phyloP scores from a whole-genome alignment of 106 monocot species.

The Dendrobium catenatum region DNA sequence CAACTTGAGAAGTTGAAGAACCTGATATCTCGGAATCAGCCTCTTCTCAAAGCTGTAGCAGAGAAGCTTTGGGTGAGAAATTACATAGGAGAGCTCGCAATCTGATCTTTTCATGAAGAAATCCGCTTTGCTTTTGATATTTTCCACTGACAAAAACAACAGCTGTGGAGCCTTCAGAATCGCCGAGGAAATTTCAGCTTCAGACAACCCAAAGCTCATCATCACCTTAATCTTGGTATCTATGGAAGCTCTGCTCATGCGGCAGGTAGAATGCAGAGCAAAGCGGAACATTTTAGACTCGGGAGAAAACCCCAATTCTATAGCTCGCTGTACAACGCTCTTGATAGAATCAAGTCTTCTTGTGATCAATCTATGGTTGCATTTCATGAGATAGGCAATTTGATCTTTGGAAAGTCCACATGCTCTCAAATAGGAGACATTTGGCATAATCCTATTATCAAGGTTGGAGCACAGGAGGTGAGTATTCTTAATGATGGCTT shows the following conservation, averaged over 20 bases:
- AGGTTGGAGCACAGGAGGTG: background rate
- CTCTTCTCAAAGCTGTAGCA: constrained; percentile 25
- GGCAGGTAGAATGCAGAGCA: background rate
- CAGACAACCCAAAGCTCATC: constrained; percentile 18
- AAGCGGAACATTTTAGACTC: constrained; percentile 5
- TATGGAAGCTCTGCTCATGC: constrained; percentile 3
- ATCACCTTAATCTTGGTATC: constrained; percentile 7
- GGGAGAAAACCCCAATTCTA: constrained; percentile 11
- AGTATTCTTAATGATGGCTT: background rate
- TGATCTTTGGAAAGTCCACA: constrained; percentile 3
- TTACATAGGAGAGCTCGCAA: constrained; percentile 1
- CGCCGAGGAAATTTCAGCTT: constrained; percentile 12
- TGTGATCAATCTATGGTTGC: background rate
- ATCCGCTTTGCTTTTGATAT: constrained; percentile 10
- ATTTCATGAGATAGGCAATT: constrained; percentile 3
- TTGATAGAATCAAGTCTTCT: constrained; percentile 2
- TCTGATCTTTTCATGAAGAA: constrained; percentile 19
- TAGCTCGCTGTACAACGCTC: background rate
- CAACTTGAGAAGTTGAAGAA: constrained; percentile 18
- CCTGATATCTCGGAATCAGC: constrained; percentile 21
- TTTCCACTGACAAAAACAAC: constrained; percentile 7
- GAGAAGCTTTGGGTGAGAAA: constrained; percentile 7
- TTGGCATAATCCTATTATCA: constrained; percentile 8
- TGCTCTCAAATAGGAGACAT: constrained; percentile 11
- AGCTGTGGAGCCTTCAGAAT: constrained; percentile 15